These are phyloP conservation scores for Elasticomyces elasticus DNA, from an alignment of 495 filamentous ascomycete species.

Conservation along the genomic window DNA sequence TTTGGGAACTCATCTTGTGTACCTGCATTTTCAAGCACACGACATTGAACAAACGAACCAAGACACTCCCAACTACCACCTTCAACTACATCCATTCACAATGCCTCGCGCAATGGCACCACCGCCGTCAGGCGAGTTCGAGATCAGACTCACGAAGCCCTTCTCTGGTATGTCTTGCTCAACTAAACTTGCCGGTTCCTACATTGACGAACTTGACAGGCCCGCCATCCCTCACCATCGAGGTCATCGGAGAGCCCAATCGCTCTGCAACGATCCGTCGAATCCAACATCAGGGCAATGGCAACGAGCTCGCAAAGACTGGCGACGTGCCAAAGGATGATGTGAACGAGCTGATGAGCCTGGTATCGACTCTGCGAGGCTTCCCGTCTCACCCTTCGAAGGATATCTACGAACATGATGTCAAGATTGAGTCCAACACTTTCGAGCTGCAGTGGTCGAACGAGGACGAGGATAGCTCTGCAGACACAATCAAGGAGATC, in stretches of 20 bases:
- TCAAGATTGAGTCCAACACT: conserved; percentile 19
- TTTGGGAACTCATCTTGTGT: too few relatives aligned
- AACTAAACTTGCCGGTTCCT: neutral
- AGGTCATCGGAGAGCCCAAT: conserved; percentile 23
- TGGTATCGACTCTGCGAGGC: conserved; percentile 19
- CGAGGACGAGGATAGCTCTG: conserved; percentile 14
- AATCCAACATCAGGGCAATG: conserved; percentile 2
- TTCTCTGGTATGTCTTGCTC: conserved; percentile 13
- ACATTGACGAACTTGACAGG: conserved; percentile 3
- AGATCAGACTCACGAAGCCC: conserved; percentile 18
- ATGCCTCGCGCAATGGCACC: conserved; percentile 23
- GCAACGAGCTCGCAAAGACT: conserved; percentile 9
- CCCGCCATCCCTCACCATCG: conserved; percentile 14
- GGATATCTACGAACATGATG: conserved; percentile 19
- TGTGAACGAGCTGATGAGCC: conserved; percentile 19
- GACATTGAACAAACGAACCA: neutral
- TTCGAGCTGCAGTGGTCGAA: conserved; percentile 25
- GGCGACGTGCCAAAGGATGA: conserved; percentile 23
- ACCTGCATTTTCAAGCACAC: neutral
- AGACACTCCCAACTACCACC: neutral
- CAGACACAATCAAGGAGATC: conserved; percentile 2
- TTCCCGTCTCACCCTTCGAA: conserved; percentile 17
- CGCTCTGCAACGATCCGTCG: conserved; percentile 10
- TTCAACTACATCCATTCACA: neutral
- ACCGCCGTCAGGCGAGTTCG: conserved; percentile 22